Percentiles rank a stretch among this genome's conserved stretches.
Conservation (phyloP, 1,284 basidiomycete genomes). For the Takashimella koratensis region DNA sequence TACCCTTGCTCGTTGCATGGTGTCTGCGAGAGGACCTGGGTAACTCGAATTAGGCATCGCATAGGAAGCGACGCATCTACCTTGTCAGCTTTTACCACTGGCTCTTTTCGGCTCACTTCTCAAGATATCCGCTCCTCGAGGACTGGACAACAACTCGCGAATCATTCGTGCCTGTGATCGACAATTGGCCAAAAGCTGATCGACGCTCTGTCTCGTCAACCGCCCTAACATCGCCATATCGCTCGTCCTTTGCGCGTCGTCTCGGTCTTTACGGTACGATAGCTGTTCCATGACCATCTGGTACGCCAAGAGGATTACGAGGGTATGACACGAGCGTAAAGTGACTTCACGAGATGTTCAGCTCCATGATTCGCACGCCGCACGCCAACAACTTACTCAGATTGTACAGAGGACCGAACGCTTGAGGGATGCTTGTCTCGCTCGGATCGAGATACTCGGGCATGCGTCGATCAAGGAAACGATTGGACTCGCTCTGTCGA, state of each 20-base stretch:
- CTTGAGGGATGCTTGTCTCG: too few species aligned
- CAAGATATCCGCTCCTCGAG: not conserved
- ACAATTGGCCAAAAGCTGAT: not conserved
- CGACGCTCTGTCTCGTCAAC: not conserved
- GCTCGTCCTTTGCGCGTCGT: not conserved
- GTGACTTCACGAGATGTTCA: not conserved
- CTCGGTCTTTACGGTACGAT: not conserved
- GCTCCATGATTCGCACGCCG: too few species aligned
- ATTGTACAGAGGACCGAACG: too few species aligned
- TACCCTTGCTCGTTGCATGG: not conserved
- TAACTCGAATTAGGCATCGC: not conserved
- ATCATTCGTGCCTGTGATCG: not conserved
- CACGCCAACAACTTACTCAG: too few species aligned
- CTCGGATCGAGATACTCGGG: not conserved
- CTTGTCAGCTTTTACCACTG: not conserved
- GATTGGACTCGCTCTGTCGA: not conserved
- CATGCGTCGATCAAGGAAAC: not conserved
- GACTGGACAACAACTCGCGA: not conserved
- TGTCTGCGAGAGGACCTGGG: slow-evolving; percentile 5
- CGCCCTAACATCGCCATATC: not conserved
- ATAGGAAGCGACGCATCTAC: not conserved
- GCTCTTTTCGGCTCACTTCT: not conserved
- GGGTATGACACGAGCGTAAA: not conserved
- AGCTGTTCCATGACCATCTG: not conserved
- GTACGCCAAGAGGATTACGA: not conserved